Evolutionary conservation across 2,329 filamentous ascomycete species (phyloP).

Genomic region (Sclerotinia sclerotiorum): DNA sequence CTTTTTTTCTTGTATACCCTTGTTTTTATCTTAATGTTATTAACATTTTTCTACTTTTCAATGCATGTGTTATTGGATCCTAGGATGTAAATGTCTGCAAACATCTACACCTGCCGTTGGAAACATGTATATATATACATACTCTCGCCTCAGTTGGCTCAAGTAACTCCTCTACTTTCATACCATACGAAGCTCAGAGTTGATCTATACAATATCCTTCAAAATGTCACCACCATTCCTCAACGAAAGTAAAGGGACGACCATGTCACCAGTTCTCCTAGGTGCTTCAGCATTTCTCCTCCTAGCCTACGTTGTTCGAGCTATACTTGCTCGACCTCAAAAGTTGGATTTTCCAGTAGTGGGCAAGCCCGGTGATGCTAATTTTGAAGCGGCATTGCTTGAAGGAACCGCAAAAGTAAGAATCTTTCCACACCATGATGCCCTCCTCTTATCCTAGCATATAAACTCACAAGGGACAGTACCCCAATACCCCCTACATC

Average conservation of each 20-base stretch:
- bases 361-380: background rate
- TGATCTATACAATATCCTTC: background rate
- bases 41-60: background rate
- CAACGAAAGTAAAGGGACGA: background rate
- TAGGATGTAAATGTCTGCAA: background rate
- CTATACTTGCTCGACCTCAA: background rate
- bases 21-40: background rate
- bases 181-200: background rate
- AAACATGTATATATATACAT: background rate
- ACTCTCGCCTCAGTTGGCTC: background rate
- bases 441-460: background rate
- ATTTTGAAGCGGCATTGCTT: background rate
- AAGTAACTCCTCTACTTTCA: background rate
- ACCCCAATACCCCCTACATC: slow-evolving; percentile 1
- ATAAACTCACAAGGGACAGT: background rate
- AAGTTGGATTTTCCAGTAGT: background rate
- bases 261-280: background rate
- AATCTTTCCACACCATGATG: background rate
- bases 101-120: background rate
- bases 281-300: background rate
- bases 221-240: background rate
- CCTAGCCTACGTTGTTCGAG: background rate
- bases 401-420: background rate
- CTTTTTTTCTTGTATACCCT: background rate
- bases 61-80: background rate